A percentile compares a stretch with the other conserved stretches of the same genome.
Conservation (phyloP, 345 rosid genomes). For the Camelina sativa region DNA sequence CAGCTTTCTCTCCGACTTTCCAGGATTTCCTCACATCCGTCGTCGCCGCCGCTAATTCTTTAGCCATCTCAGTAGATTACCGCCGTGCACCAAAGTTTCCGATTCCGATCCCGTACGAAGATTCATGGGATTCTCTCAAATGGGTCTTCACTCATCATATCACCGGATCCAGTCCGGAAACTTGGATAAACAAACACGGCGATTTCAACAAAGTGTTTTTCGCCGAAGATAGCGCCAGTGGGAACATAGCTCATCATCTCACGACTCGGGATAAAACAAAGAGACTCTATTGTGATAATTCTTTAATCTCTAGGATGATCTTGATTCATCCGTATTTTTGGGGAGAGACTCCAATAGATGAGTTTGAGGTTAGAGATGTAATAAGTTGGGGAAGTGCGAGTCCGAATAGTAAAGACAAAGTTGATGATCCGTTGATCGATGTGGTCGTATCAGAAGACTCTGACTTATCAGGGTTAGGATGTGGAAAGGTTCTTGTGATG, state of each 20-base stretch:
- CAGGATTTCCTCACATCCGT: constrained; percentile 39
- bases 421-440: constrained; percentile 56
- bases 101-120: constrained; percentile 59
- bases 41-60: constrained; percentile 36
- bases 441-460: constrained; percentile 40
- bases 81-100: constrained; percentile 66
- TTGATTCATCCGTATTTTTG: constrained; percentile 59
- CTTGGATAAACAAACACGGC: constrained; percentile 53
- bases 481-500: constrained; percentile 48
- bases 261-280: constrained; percentile 44
- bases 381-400: constrained; percentile 41
- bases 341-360: constrained; percentile 40
- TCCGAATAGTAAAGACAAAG: constrained; percentile 48
- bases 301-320: constrained; percentile 34
- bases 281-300: not conserved
- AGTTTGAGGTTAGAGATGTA: constrained; percentile 39
- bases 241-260: constrained; percentile 54
- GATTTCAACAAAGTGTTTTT: constrained; percentile 52
- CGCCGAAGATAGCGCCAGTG: constrained; percentile 75
- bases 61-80: constrained; percentile 53
- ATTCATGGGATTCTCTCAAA: constrained; percentile 56
- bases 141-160: constrained; percentile 64
- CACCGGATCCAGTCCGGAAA: constrained; percentile 48
- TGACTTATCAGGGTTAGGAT: constrained; percentile 43
- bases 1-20: constrained; percentile 46